Evolutionary conservation across 768 basidiomycete species (phyloP).

Genomic region (Steccherinum ochraceum): DNA sequence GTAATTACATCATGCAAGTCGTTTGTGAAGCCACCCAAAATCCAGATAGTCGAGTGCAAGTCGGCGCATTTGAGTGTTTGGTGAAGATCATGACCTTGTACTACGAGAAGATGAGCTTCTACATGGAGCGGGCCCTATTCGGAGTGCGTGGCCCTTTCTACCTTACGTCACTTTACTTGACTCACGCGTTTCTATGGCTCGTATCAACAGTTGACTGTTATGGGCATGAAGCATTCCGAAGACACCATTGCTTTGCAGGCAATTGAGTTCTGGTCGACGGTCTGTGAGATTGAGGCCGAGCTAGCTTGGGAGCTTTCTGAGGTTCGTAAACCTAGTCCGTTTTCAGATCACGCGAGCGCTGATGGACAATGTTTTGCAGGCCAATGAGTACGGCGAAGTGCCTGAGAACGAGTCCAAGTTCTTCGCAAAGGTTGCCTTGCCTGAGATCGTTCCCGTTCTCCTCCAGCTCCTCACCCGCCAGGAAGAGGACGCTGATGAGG

Average conservation of each 20-base stretch:
- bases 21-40: conserved; percentile 98
- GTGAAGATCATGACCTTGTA: conserved; percentile 97
- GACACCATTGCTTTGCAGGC: conserved; percentile 93
- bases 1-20: conserved; percentile 99
- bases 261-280: conserved; percentile 99
- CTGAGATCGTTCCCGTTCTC: conserved; percentile 92
- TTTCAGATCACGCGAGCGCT: conserved; percentile 1
- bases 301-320: conserved; percentile 88
- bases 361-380: conserved; percentile 37
- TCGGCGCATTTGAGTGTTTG: conserved; percentile 93
- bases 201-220: conserved; percentile 72
- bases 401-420: conserved; percentile 83
- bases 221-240: conserved; percentile 94
- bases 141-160: conserved; percentile 54
- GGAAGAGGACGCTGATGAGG: conserved; percentile 95
- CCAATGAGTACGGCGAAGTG: conserved; percentile 81
- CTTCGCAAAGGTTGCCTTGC: conserved; percentile 91
- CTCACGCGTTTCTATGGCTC: too few species aligned
- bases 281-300: conserved; percentile 96
- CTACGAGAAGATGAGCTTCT: conserved; percentile 98
- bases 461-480: conserved; percentile 85
- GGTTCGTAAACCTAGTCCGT: conserved; percentile 34
- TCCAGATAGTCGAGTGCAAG: conserved; percentile 71
- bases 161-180: neutral
- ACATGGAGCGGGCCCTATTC: conserved; percentile 98